phyloP scores from a whole-genome alignment of 2,329 filamentous ascomycete species.

The Ophiostoma perfectum region DNA sequence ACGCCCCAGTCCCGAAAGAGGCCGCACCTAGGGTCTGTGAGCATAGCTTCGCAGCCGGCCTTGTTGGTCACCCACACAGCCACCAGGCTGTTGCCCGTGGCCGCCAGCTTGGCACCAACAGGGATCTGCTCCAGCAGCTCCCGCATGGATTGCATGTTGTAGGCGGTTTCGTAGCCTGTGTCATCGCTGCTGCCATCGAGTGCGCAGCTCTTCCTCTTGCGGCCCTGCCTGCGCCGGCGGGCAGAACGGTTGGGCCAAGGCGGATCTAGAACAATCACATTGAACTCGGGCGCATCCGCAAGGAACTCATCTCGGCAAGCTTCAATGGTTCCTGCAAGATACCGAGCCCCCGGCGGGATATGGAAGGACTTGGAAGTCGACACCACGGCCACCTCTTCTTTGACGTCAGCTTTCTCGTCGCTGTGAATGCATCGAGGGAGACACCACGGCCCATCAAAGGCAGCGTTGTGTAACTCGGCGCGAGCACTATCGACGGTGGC shows the following conservation, averaged over 20 bases:
- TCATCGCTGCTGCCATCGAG: not conserved
- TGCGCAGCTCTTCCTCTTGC: slow-evolving; percentile 39
- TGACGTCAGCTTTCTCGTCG: slow-evolving; percentile 19
- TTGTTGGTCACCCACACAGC: slow-evolving; percentile 78
- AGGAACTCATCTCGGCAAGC: slow-evolving; percentile 40
- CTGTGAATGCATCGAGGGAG: slow-evolving; percentile 34
- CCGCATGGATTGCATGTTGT: slow-evolving; percentile 43
- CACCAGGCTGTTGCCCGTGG: slow-evolving; percentile 52
- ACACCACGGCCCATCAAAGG: slow-evolving; percentile 42
- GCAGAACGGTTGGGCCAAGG: slow-evolving; percentile 79
- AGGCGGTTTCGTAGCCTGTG: slow-evolving; percentile 40
- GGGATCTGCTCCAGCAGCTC: slow-evolving; percentile 50
- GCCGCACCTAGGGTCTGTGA: slow-evolving; percentile 44
- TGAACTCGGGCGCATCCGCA: slow-evolving; percentile 46
- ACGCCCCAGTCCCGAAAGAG: slow-evolving; percentile 65
- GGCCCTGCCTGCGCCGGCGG: slow-evolving; percentile 34
- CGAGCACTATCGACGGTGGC: slow-evolving; percentile 45
- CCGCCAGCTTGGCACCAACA: slow-evolving; percentile 47
- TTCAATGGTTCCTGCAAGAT: slow-evolving; percentile 47
- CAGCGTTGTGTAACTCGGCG: slow-evolving; percentile 33
- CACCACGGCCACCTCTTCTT: not conserved
- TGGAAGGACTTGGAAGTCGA: slow-evolving; percentile 21
- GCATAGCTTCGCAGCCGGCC: slow-evolving; percentile 50
- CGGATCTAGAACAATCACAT: slow-evolving; percentile 67
- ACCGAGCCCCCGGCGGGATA: slow-evolving; percentile 41